Evolutionary conservation across 2,329 filamentous ascomycete genomes (phyloP).

Genomic region (Diplodia mutila): DNA sequence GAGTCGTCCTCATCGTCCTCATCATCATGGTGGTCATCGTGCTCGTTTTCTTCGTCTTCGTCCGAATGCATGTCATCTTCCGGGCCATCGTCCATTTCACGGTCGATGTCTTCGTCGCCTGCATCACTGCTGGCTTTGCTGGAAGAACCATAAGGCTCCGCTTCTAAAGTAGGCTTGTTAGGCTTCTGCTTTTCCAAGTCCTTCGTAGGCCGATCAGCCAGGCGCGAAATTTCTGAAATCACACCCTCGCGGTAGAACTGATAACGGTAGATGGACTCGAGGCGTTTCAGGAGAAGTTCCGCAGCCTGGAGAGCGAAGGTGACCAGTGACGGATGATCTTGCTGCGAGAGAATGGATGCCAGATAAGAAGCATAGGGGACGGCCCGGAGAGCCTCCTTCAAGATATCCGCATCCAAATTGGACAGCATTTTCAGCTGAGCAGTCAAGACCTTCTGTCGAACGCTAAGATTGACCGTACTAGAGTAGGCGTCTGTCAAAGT

Average conservation of each 20-base stretch:
- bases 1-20: slow-evolving; percentile 64
- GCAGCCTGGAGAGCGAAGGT: slow-evolving; percentile 86
- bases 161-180: slow-evolving; percentile 33
- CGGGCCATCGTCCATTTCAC: slow-evolving; percentile 57
- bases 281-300: slow-evolving; percentile 79
- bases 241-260: slow-evolving; percentile 98
- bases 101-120: slow-evolving; percentile 41
- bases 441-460: slow-evolving; percentile 90
- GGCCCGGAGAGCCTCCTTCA: slow-evolving; percentile 81
- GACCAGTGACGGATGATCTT: slow-evolving; percentile 87
- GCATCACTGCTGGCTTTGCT: slow-evolving; percentile 33
- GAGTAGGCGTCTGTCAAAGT: slow-evolving; percentile 96
- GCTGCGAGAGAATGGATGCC: slow-evolving; percentile 91
- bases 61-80: slow-evolving; percentile 58
- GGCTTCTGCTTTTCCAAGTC: slow-evolving; percentile 33
- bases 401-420: slow-evolving; percentile 82
- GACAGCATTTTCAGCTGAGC: slow-evolving; percentile 99
- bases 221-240: slow-evolving; percentile 83
- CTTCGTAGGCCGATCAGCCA: slow-evolving; percentile 61
- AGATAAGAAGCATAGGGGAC: slow-evolving; percentile 96
- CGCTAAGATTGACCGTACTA: slow-evolving; percentile 92
- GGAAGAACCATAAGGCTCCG: slow-evolving; percentile 34
- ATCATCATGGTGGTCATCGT: slow-evolving; percentile 50
- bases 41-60: slow-evolving; percentile 51
- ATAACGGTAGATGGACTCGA: slow-evolving; percentile 88